Evolutionary conservation across 805 yeast genomes (phyloP).

Genomic region (Ogataea salicorniae): DNA sequence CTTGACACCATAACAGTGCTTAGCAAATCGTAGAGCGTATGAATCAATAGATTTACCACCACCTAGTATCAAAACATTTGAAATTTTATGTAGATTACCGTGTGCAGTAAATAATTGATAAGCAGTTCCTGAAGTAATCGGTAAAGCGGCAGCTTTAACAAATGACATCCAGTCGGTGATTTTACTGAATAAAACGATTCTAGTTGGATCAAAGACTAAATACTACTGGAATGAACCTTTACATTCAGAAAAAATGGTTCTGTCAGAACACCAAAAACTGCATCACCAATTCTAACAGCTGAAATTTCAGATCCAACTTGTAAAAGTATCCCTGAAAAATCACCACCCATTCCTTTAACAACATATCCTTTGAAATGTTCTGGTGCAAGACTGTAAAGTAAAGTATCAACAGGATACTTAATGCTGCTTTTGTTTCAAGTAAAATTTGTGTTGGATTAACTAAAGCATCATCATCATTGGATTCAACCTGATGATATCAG

Average conservation of each 20-base stretch:
- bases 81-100: conserved; percentile 32
- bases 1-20: conserved; percentile 38
- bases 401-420: conserved; percentile 16
- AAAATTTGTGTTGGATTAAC: conserved; percentile 14
- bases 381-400: conserved; percentile 7
- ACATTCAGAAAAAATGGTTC: neutral
- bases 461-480: conserved; percentile 1
- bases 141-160: conserved; percentile 61
- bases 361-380: neutral
- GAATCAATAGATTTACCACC: conserved; percentile 70
- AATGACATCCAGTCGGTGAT: conserved; percentile 44
- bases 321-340: conserved; percentile 17
- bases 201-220: conserved; percentile 34
- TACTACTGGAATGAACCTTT: conserved; percentile 46
- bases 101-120: conserved; percentile 17
- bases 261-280: conserved; percentile 10
- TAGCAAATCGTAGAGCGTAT: conserved; percentile 51
- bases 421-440: conserved; percentile 12
- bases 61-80: conserved; percentile 60
- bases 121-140: conserved; percentile 64
- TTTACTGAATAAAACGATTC: conserved; percentile 31
- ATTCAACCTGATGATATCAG: conserved; percentile 2
- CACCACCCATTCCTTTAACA: conserved; percentile 11
- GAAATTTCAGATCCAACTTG: conserved; percentile 14
- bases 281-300: conserved; percentile 12